phyloP scores from a whole-genome alignment of 345 rosid genomes.

The Gossypium rotundifolium region DNA sequence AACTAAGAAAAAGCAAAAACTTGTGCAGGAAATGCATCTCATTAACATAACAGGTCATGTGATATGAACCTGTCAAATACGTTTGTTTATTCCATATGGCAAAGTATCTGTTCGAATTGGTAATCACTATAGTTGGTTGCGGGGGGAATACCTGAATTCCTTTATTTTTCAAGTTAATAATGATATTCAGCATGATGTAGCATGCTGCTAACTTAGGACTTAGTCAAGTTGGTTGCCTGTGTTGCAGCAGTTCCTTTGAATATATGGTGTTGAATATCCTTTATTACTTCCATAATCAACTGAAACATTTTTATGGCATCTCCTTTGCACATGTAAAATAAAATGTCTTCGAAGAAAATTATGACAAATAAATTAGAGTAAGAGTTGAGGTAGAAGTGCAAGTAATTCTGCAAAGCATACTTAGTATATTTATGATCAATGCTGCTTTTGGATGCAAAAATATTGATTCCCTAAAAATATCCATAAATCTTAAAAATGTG shows the following conservation, averaged over 20 bases:
- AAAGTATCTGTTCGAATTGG: conserved; percentile 1
- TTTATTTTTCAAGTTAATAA: not conserved
- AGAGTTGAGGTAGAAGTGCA: not conserved
- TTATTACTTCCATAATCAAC: not conserved
- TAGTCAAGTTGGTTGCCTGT: not conserved
- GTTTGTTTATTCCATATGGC: not conserved
- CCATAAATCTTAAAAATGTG: not conserved
- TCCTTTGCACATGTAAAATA: not conserved
- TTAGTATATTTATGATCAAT: not conserved
- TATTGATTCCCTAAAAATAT: conserved; percentile 5
- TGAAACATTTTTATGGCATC: not conserved
- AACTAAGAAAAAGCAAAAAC: not conserved
- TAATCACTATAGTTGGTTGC: not conserved
- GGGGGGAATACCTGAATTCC: not conserved
- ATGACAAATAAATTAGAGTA: not conserved
- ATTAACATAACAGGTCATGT: not conserved
- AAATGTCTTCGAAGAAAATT: not conserved
- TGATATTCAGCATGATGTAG: not conserved
- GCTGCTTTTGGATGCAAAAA: conserved; percentile 1
- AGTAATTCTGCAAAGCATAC: not conserved
- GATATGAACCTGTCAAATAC: not conserved
- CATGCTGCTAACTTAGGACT: not conserved
- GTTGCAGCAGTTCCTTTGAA: not conserved
- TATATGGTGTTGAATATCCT: not conserved
- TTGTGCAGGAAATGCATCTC: not conserved